phyloP scores from a whole-genome alignment of 345 rosid genomes.

The Toxicodendron radicans region DNA sequence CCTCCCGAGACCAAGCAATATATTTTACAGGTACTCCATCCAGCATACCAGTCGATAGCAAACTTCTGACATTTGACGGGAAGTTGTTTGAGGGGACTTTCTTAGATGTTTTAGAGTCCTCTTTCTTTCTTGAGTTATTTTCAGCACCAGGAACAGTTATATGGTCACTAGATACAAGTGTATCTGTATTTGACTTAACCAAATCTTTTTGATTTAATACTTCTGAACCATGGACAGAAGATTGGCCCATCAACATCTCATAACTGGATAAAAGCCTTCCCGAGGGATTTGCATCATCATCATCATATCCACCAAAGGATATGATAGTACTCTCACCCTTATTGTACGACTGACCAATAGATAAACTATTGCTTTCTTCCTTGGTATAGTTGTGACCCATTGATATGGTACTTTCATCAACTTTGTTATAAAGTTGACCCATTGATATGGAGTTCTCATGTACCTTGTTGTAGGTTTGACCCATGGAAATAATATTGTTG shows the following conservation, averaged over 20 bases:
- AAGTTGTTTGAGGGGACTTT: constrained; percentile 42
- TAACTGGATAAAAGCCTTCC: constrained; percentile 41
- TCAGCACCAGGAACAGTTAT: constrained; percentile 21
- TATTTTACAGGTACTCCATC: constrained; percentile 62
- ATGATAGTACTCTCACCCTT: constrained; percentile 65
- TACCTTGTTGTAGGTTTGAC: constrained; percentile 42
- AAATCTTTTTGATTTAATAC: constrained; percentile 27
- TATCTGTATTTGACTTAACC: constrained; percentile 30
- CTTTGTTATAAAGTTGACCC: constrained; percentile 45
- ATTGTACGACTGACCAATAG: constrained; percentile 39
- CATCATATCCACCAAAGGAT: constrained; percentile 65
- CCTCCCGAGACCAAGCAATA: constrained; percentile 59
- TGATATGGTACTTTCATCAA: constrained; percentile 26
- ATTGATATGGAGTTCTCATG: constrained; percentile 46
- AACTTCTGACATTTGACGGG: constrained; percentile 60
- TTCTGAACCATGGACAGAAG: constrained; percentile 31
- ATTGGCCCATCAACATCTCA: constrained; percentile 49
- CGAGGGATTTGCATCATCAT: constrained; percentile 42
- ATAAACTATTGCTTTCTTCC: constrained; percentile 29
- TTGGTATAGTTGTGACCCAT: constrained; percentile 34
- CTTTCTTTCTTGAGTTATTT: constrained; percentile 37
- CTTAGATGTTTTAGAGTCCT: constrained; percentile 33
- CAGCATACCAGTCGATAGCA: constrained; percentile 61
- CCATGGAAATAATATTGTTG: constrained; percentile 41
- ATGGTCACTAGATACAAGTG: constrained; percentile 18